These are phyloP conservation scores for Peniophora sp. DNA, from an alignment of 1,284 basidiomycete species.

Conservation along the genomic window DNA sequence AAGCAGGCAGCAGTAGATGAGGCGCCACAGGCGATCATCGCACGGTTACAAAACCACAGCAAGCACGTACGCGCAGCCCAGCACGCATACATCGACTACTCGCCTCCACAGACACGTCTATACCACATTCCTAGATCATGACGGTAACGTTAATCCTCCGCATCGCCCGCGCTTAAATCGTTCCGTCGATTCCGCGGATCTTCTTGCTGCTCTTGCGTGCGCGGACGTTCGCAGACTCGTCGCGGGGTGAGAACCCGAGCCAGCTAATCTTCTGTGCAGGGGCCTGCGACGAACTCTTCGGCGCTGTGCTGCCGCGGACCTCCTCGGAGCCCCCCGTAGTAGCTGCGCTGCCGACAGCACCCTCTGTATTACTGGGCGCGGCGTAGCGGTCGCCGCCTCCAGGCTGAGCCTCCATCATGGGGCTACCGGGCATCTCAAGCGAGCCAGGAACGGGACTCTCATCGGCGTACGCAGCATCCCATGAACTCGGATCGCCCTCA, in stretches of 20 bases:
- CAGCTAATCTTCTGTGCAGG: constrained; percentile 3
- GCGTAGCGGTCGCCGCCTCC: constrained; percentile 8
- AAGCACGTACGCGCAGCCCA: no score
- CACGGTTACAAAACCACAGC: no score
- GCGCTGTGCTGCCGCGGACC: constrained; percentile 15
- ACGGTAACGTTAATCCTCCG: no score
- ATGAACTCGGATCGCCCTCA: neutral
- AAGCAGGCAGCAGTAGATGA: no score
- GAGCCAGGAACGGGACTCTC: constrained; percentile 9
- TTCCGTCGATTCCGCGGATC: neutral
- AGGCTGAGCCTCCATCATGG: constrained; percentile 16
- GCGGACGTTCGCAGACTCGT: constrained; percentile 5
- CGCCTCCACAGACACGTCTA: no score
- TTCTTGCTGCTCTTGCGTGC: constrained; percentile 9
- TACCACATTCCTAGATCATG: no score
- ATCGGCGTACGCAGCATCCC: constrained; percentile 15
- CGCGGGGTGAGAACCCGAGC: constrained; percentile 5
- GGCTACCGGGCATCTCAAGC: constrained; percentile 2
- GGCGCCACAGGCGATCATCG: no score
- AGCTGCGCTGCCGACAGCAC: constrained; percentile 10
- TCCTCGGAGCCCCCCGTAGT: constrained; percentile 3
- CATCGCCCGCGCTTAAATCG: neutral
- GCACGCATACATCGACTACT: no score
- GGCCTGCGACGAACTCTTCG: constrained; percentile 12
- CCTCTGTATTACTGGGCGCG: constrained; percentile 2